Evolutionary conservation across 2,329 filamentous ascomycete genomes (phyloP).

Genomic region (Aureobasidium subglaciale): DNA sequence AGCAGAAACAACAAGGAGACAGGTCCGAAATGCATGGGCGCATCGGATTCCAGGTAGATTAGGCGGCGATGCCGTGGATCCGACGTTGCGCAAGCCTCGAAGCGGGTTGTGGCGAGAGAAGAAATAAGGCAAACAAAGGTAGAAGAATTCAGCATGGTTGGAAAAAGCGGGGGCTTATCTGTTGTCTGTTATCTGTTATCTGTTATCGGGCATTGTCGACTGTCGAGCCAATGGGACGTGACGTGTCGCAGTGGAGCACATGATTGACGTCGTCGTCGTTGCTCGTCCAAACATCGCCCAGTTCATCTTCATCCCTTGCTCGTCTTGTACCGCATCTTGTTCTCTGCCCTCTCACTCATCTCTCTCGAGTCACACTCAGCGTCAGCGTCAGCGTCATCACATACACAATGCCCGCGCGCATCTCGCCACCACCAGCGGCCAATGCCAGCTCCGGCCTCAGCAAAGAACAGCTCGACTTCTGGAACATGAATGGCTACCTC

Average conservation of each 20-base stretch:
- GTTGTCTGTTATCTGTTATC: too few relatives aligned
- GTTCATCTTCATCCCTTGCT: too few relatives aligned
- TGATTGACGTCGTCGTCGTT: too few relatives aligned
- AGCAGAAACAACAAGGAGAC: neutral
- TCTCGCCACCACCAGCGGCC: slow-evolving; percentile 23
- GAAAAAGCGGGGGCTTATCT: neutral
- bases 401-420: slow-evolving; percentile 22
- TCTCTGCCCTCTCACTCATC: neutral
- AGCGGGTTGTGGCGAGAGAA: too few relatives aligned
- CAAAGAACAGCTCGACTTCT: slow-evolving; percentile 61
- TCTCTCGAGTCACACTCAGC: neutral
- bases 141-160: neutral
- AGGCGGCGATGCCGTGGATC: neutral
- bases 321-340: neutral
- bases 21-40: neutral
- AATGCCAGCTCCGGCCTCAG: slow-evolving; percentile 51
- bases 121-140: neutral
- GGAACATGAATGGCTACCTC: slow-evolving; percentile 81
- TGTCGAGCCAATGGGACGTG: neutral
- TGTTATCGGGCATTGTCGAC: neutral
- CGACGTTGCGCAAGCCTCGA: neutral
- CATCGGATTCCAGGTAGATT: neutral
- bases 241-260: neutral
- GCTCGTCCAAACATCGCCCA: too few relatives aligned
- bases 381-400: neutral